Base-by-base conservation (phyloP, 1,139 yeast species). In the Geotrichum australiense region DNA sequence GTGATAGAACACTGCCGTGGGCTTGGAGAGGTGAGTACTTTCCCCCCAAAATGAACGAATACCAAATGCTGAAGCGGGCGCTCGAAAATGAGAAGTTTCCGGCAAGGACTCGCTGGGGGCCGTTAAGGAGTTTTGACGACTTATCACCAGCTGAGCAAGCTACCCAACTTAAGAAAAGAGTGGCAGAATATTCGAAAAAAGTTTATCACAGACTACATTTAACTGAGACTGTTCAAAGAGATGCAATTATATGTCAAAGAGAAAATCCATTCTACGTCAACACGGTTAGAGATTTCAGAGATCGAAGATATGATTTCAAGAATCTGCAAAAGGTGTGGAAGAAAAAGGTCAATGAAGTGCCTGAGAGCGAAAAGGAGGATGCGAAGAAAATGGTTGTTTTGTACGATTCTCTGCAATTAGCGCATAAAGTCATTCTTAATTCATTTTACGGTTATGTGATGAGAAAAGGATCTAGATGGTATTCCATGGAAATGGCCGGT, bases 401-500 rank as follows among this genome's bases (percentile, higher is more conserved):
- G 42, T 91, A 89, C 60, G 98, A 93, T 57, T 91, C 98, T 1
- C 69, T 93, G 50, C 99, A 93, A 64, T 71, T 93, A 51, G 98
- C 98, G 0, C 98, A 93, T 61, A 93, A 93, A 57, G 97, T 91
- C 56, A 93, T 93, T 66, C 71, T 93, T 55, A 93, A 93, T 58
- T 91, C 98, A 0, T 93, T 93, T 59, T 93, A 93, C 55, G 99
- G 99, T 36, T 93, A 93, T 58, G 98, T 91, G 18, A 93, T 93
- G 98, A 76, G 99, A 64, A 93, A 91, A 57, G 99, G 98, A 26
- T 89, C 97, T 0, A 73, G 99, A 49, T 93, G 99, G 99, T 93
- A 89, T 57, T 91, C 98, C 0, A 89, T 93, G 94, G 98, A 91
- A 63, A 93, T 93, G 98, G 99, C 98, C 0, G 99, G 98, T 49